Evolutionary conservation across 2,329 filamentous ascomycete species (phyloP), one percentile per base, ranked within the genome.

Genomic region (Fusarium fracticaudum): DNA sequence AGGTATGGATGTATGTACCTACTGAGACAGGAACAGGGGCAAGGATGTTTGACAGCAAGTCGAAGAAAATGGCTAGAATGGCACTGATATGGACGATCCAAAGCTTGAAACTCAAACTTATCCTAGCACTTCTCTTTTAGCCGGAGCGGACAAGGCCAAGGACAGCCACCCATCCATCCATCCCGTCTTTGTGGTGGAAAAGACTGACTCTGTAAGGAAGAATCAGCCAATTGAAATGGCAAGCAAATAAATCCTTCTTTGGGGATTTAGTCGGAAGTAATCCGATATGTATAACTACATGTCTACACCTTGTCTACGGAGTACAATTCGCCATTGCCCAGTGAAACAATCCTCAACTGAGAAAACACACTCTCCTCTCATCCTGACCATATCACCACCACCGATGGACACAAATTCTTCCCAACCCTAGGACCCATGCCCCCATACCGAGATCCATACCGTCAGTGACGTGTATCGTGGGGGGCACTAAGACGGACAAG

Each of bases 381-480:
- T 67, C 62, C 48, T 67, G 50, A 31, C 41, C 38, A 48, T n/a
- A 59, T 24, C 35, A 62, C 29, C 35, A 61, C 35, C 29, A 61
- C 24, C 24, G 38, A 47, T 45, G 58, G n/a, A 43, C 31, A 47
- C 17, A 50, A 65, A 43, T 58, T 70, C 53, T 33, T 67, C 55
- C 35, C 59, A 59, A 44, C 71, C 67, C 71, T 74, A 51, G 47
- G 33, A 41, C 24, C 44, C 59, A 64, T 57, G 60, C 69, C 61
- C 55, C 45, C 68, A 50, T 67, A 60, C 57, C 47, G 37, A 59
- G 45, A 51, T 71, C 69, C 60, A 68, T 72, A 59, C 58, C 54
- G 50, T 45, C 57, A 60, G 60, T 72, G 71, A 74, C 71, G 71
- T 73, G 71, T 68, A 51, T 72, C 63, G 67, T 74, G 71, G 71